Base-by-base conservation (phyloP, 2,329 filamentous ascomycete species). In the Monosporascus ibericus region DNA sequence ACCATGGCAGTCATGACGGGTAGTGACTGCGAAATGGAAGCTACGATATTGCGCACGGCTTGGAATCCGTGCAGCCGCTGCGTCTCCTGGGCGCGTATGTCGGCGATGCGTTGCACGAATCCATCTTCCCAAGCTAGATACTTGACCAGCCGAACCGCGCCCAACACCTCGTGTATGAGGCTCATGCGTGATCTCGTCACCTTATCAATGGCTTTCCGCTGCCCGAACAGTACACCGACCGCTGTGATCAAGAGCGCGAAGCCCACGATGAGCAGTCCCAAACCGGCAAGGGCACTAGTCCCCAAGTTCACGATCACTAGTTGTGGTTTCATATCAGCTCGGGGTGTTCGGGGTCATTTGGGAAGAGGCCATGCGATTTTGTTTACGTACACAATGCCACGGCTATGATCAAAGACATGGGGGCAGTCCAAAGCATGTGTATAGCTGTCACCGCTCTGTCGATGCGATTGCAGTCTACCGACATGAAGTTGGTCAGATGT, bases 1-100 rank as follows among this genome's bases (percentile, higher is more conserved):
- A 96, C 68, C 90, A 96, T 95, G 2, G 90, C 92, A 0, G 92
- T 90, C 61, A 96, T 95, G 49, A 94, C 86, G 3, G 92, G 92
- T 64, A 95, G 78, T 0, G 88, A 85, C 78, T 92, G 81, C 58
- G 87, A 87, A 44, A 92, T 75, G 17, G 88, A 86, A 68, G 90
- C 85, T 70, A 95, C 88, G 39, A 77, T 87, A 67, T 92, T 92
- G 59, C 89, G 81, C 56, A 92, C 87, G 2, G 86, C 82, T 22
- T 96, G 75, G 47, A 96, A 71, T 14, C 88, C 73, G 65, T 95
- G 90, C 52, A 96, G 88, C 20, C 85, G 81, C 51, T 77, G 72
- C 54, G 95, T 88, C 68, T 96, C 92, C 54, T 78, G 79, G 49
- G 77, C 76, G 52, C 92, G 82, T 56, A 94, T 86, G 25, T 82